Evolutionary conservation across 345 rosid genomes (phyloP), one percentile per base, ranked within the genome.

Genomic region (Salix arbutifolia): DNA sequence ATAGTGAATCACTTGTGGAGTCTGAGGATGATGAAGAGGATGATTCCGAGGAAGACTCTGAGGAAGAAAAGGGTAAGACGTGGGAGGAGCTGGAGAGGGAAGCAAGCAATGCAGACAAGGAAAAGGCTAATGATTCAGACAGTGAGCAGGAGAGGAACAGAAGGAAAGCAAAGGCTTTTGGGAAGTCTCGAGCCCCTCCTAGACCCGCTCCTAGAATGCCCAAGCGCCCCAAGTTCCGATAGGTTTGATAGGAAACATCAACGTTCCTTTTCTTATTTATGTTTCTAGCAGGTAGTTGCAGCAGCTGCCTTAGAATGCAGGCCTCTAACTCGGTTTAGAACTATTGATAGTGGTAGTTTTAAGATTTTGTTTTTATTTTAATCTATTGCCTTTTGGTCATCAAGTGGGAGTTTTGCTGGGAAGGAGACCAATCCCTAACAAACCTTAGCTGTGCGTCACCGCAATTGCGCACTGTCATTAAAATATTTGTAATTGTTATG

Each of bases 81-180:
- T 94, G 98, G 98, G 98, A 90, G 61, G 98, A 92, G 85, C 88
- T 94, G 77, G 97, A 94, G 84, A 89, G 96, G 85, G 98, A 94
- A 84, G 98, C 98, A 25, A 90, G 88, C 65, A 86, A 92, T 80
- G 98, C 96, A 17, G 98, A 94, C 78, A 90, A 87, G 80, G 96
- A 92, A 75, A 92, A 94, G 60, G 97, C 92, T 64, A 84, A 35
- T 58, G 93, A 91, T 62, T 94, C 90, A 3, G 98, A 94, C 79
- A 92, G 98, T 10, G 98, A 94, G 83, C 96, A 90, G 81, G 97
- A 94, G 70, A 85, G 96, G 74, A 90, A 87, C 84, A 85, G 93
- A 79, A 91, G 96, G 86, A 94, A 92, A 89, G 83, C 86, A 85
- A 94, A 91, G 83, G 84, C 94, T 33, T 85, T 87, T 65, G 93